Evolutionary conservation across 2,329 filamentous ascomycete genomes (phyloP).

Genomic region (Epichloe bromicola): DNA sequence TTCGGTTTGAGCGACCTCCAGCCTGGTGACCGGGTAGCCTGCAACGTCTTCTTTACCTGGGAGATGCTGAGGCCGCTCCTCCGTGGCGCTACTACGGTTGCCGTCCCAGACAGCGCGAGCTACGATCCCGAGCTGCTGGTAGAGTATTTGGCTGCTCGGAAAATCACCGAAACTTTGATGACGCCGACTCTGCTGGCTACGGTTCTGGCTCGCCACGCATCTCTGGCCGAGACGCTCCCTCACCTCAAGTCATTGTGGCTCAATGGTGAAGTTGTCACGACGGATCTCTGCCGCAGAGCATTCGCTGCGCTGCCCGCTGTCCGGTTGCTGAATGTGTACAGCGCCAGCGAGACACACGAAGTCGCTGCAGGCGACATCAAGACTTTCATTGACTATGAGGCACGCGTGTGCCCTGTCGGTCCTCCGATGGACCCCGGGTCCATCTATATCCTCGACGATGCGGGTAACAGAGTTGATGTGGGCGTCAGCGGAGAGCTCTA

Average conservation of each 20-base stretch:
- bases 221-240: slow-evolving; percentile 50
- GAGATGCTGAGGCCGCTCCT: slow-evolving; percentile 67
- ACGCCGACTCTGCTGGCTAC: slow-evolving; percentile 68
- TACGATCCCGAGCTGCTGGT: slow-evolving; percentile 67
- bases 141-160: slow-evolving; percentile 50
- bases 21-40: slow-evolving; percentile 67
- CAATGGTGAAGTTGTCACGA: slow-evolving; percentile 72
- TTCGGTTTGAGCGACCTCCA: slow-evolving; percentile 57
- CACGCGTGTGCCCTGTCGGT: slow-evolving; percentile 61
- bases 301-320: slow-evolving; percentile 54
- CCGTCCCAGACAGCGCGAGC: slow-evolving; percentile 62
- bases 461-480: slow-evolving; percentile 46
- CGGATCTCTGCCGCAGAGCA: slow-evolving; percentile 58
- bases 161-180: slow-evolving; percentile 71
- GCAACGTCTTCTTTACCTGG: slow-evolving; percentile 82
- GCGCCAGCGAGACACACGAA: slow-evolving; percentile 71
- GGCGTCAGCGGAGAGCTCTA: slow-evolving; percentile 61
- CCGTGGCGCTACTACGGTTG: slow-evolving; percentile 62
- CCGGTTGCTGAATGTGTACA: slow-evolving; percentile 67
- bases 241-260: slow-evolving; percentile 61
- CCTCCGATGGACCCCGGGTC: slow-evolving; percentile 53
- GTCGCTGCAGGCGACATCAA: slow-evolving; percentile 65
- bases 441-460: slow-evolving; percentile 61
- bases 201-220: slow-evolving; percentile 55
- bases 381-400: slow-evolving; percentile 49